Evolutionary conservation across 2,329 filamentous ascomycete species (phyloP).

Genomic region (Magnaporthiopsis incrustans): DNA sequence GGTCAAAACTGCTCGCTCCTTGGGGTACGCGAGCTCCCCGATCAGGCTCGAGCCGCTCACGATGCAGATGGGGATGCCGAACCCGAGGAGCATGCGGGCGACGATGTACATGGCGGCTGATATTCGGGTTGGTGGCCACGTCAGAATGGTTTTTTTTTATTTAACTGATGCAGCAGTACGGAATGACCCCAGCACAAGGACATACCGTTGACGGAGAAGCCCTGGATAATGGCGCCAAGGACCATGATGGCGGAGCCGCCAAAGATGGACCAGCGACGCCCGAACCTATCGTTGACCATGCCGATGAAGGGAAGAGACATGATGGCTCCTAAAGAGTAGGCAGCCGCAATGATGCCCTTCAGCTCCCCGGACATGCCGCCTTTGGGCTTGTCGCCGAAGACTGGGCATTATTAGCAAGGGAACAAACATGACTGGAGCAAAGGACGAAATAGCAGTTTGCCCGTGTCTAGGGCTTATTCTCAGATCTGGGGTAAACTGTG

Average conservation of each 20-base stretch:
- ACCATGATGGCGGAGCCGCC: constrained; percentile 44
- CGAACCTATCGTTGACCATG: constrained; percentile 41
- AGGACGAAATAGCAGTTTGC: too few species aligned
- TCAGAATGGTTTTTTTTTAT: too few species aligned
- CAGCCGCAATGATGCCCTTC: constrained; percentile 40
- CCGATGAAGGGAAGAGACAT: constrained; percentile 42
- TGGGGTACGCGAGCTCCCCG: constrained; percentile 52
- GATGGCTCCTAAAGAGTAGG: constrained; percentile 44
- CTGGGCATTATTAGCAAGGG: not conserved
- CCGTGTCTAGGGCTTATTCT: too few species aligned
- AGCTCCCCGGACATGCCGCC: constrained; percentile 9
- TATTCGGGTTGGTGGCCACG: too few species aligned
- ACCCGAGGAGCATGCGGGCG: constrained; percentile 50
- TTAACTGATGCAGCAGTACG: too few species aligned
- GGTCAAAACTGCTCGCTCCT: constrained; percentile 50
- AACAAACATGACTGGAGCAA: too few species aligned
- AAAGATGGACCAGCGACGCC: constrained; percentile 42
- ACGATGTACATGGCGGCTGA: constrained; percentile 47
- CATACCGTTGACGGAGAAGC: constrained; percentile 35
- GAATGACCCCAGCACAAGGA: too few species aligned
- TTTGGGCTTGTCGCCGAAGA: not conserved
- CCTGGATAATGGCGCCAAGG: constrained; percentile 43
- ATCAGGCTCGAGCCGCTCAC: constrained; percentile 50
- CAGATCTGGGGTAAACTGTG: too few species aligned
- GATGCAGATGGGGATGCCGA: constrained; percentile 51